Evolutionary conservation across 2,329 filamentous ascomycete species (phyloP).

Genomic region (Aspergillus persii): DNA sequence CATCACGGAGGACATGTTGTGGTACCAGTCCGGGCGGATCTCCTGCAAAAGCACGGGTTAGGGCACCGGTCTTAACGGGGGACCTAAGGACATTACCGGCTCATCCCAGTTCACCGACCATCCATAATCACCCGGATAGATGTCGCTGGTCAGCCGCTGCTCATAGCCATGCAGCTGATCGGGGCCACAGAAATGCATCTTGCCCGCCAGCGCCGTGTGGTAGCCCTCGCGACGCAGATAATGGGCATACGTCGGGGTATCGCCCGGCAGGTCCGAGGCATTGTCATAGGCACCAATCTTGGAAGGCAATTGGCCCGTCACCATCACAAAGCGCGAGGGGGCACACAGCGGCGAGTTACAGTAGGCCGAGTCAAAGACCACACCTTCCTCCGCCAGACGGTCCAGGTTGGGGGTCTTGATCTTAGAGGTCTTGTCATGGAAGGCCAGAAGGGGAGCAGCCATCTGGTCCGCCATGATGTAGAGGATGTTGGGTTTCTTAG

Average conservation of each 20-base stretch:
- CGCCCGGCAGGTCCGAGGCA: slow-evolving; percentile 76
- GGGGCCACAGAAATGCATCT: slow-evolving; percentile 92
- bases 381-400: slow-evolving; percentile 72
- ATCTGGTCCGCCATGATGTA: slow-evolving; percentile 98
- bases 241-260: slow-evolving; percentile 88
- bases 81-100: slow-evolving; percentile 49
- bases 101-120: slow-evolving; percentile 97
- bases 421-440: slow-evolving; percentile 83
- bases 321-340: slow-evolving; percentile 90
- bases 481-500: slow-evolving; percentile 69
- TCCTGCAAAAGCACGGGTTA: slow-evolving; percentile 25
- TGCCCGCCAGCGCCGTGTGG: slow-evolving; percentile 85
- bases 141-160: slow-evolving; percentile 87
- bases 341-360: slow-evolving; percentile 92
- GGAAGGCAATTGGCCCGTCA: slow-evolving; percentile 85
- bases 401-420: slow-evolving; percentile 93
- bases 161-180: slow-evolving; percentile 95
- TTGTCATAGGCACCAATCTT: slow-evolving; percentile 93
- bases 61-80: too few relatives aligned
- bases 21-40: slow-evolving; percentile 83
- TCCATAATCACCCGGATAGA: slow-evolving; percentile 90
- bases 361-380: slow-evolving; percentile 92
- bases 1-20: slow-evolving; percentile 90
- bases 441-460: slow-evolving; percentile 83
- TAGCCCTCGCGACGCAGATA: slow-evolving; percentile 83